These are phyloP conservation scores for Alternaria metachromatica DNA, from an alignment of 2,329 filamentous ascomycete species.

Conservation along the genomic window DNA sequence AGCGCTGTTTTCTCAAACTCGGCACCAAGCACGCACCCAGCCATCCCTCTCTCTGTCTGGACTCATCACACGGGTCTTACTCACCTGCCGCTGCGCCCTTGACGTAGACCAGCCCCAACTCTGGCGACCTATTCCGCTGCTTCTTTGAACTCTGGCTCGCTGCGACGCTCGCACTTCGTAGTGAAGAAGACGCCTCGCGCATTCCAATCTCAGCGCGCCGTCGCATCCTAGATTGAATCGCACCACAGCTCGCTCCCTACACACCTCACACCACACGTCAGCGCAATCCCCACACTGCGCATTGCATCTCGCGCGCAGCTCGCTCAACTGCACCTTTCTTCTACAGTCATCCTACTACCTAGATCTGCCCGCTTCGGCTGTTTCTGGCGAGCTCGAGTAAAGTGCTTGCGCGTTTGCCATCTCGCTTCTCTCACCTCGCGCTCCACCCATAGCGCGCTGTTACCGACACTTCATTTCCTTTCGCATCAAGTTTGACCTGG, in stretches of 20 bases:
- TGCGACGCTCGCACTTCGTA: constrained; percentile 25
- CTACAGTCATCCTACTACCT: constrained; percentile 34
- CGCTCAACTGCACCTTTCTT: constrained; percentile 31
- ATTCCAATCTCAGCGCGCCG: constrained; percentile 25
- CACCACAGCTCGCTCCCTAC: constrained; percentile 21
- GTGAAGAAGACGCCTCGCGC: constrained; percentile 30
- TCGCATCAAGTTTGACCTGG: constrained; percentile 30
- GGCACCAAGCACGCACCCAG: constrained; percentile 11
- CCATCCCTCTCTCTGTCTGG: constrained; percentile 7
- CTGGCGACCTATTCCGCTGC: constrained; percentile 25
- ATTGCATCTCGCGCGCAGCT: constrained; percentile 25
- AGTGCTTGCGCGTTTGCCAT: constrained; percentile 33
- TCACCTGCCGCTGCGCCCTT: constrained; percentile 27
- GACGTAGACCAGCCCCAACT: constrained; percentile 28
- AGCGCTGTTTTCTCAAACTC: constrained; percentile 21
- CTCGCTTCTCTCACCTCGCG: constrained; percentile 24
- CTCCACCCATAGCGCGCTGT: constrained; percentile 12
- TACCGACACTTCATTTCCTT: constrained; percentile 20
- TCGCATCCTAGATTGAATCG: constrained; percentile 36
- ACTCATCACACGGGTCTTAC: constrained; percentile 18
- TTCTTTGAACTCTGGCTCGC: constrained; percentile 28
- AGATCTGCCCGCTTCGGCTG: constrained; percentile 30
- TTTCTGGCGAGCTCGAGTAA: constrained; percentile 36
- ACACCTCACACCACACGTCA: constrained; percentile 30
- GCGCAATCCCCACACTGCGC: constrained; percentile 21